Conservation (phyloP, 2,329 filamentous ascomycete species). For the Xylariomycetidae sp. region DNA sequence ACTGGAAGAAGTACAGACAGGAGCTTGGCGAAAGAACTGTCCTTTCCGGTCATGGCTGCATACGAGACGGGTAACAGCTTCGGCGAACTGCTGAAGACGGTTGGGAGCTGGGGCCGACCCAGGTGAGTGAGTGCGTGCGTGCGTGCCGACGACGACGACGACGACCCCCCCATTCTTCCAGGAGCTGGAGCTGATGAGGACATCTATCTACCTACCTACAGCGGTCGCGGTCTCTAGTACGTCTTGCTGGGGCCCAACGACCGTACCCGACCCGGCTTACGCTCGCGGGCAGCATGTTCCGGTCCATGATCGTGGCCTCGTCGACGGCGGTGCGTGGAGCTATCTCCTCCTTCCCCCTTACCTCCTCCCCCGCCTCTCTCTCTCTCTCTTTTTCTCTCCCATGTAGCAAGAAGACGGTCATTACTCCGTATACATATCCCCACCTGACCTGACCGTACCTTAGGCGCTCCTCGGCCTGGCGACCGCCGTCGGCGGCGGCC, state of each 20-base stretch:
- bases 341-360: neutral
- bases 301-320: slow-evolving; percentile 15
- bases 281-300: slow-evolving; percentile 8
- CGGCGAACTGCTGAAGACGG: slow-evolving; percentile 11
- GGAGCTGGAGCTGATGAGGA: neutral
- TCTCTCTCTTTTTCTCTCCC: no score
- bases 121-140: slow-evolving; percentile 9
- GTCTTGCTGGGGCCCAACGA: neutral
- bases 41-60: slow-evolving; percentile 1
- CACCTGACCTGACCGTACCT: neutral
- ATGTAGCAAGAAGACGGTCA: neutral
- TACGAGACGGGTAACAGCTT: slow-evolving; percentile 7
- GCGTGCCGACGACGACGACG: no score
- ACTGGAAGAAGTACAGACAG: neutral
- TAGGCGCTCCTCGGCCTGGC: slow-evolving; percentile 13
- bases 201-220: slow-evolving; percentile 3
- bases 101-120: slow-evolving; percentile 15
- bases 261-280: neutral
- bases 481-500: slow-evolving; percentile 7
- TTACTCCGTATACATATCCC: neutral
- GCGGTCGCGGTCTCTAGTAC: slow-evolving; percentile 12
- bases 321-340: slow-evolving; percentile 10
- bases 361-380: neutral
- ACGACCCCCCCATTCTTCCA: no score
- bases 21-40: no score